phyloP scores from a whole-genome alignment of 257 asterid species.

The Verbena officinalis region DNA sequence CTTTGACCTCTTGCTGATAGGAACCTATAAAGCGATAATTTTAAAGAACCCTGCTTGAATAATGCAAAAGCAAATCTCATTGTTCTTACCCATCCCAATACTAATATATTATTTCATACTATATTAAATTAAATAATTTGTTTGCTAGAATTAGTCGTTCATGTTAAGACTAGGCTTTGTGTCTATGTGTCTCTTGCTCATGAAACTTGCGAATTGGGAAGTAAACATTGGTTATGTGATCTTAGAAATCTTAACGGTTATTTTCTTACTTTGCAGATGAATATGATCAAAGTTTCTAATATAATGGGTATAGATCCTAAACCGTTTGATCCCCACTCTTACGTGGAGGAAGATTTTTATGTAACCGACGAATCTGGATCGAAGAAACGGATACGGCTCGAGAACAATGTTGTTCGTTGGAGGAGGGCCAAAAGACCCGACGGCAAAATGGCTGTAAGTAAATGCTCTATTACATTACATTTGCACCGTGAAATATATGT shows the following conservation, averaged over 20 bases:
- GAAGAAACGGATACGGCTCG: constrained; percentile 82
- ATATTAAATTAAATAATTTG: not conserved
- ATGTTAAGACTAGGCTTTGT: constrained; percentile 3
- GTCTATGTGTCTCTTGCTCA: not conserved
- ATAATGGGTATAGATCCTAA: constrained; percentile 96
- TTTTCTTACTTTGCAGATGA: constrained; percentile 72
- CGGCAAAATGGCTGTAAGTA: constrained; percentile 82
- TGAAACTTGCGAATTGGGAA: constrained; percentile 16
- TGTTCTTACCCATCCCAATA: not conserved
- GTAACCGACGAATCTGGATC: constrained; percentile 96
- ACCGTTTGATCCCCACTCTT: constrained; percentile 88
- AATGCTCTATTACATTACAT: constrained; percentile 25
- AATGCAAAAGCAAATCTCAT: not conserved
- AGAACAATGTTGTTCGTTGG: constrained; percentile 96
- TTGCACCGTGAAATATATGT: not conserved
- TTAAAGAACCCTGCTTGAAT: not conserved
- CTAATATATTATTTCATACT: not conserved
- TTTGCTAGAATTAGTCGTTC: not conserved
- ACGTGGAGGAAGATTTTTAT: constrained; percentile 85
- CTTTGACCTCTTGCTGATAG: not conserved
- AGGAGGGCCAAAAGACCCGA: constrained; percentile 76
- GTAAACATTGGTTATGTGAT: not conserved
- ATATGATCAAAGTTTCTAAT: constrained; percentile 95
- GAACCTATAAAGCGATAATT: not conserved
- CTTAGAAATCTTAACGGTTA: not conserved